A percentile compares a stretch with the other conserved stretches of the same genome.
phyloP scores from a whole-genome alignment of 805 yeast species.

The Candida koratica region DNA sequence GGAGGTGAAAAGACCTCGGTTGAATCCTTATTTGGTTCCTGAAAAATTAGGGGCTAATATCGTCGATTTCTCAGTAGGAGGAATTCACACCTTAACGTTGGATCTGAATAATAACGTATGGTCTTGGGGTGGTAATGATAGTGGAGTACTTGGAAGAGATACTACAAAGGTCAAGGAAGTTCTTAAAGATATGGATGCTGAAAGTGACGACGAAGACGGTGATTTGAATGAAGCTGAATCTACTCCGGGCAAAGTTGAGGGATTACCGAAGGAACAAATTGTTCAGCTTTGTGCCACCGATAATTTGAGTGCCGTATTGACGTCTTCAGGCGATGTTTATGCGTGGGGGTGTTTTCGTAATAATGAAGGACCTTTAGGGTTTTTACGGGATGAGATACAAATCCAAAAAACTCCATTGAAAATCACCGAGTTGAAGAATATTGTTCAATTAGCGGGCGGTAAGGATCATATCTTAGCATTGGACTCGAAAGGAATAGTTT shows the following conservation, averaged over 20 bases:
- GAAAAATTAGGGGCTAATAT: conserved; percentile 40
- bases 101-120: conserved; percentile 76
- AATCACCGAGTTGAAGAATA: conserved; percentile 56
- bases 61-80: conserved; percentile 90
- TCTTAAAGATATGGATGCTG: conserved; percentile 58
- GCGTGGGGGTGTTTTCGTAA: conserved; percentile 98
- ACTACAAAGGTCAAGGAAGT: conserved; percentile 60
- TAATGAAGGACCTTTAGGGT: conserved; percentile 88
- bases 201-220: conserved; percentile 67
- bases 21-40: conserved; percentile 68
- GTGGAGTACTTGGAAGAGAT: conserved; percentile 86
- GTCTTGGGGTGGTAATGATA: conserved; percentile 98
- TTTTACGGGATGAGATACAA: conserved; percentile 52
- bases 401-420: conserved; percentile 67
- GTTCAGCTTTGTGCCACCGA: conserved; percentile 90
- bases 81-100: conserved; percentile 87
- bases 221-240: conserved; percentile 86
- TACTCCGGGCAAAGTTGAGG: conserved; percentile 76
- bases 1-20: conserved; percentile 93
- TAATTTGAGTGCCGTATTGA: conserved; percentile 76
- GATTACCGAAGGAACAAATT: conserved; percentile 55
- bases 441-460: conserved; percentile 84
- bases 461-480: conserved; percentile 88
- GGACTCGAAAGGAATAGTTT: conserved; percentile 80
- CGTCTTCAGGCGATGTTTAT: conserved; percentile 80